Base-by-base conservation (phyloP, 1,284 basidiomycete genomes). In the Phellopilus nigrolimitatus region DNA sequence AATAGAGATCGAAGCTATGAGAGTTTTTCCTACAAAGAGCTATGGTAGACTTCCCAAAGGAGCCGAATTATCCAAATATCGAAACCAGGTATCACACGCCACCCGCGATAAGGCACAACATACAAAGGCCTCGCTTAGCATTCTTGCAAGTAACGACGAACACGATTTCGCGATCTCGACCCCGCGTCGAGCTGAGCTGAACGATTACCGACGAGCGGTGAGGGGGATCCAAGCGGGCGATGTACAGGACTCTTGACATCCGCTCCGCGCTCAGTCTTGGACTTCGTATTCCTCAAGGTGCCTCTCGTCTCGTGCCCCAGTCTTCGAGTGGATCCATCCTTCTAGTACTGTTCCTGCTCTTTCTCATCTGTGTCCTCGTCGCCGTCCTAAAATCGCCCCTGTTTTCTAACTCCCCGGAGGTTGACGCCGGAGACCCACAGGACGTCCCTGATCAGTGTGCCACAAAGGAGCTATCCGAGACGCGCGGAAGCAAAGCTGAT, bases 161-260 rank as follows among this genome's bases (percentile, higher is more conserved):
- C n/a, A n/a, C n/a, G n/a, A n/a, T 31, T 7, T 47, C 45, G 45
- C 36, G 45, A 13, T 25, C 33, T 6, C 4, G 19, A 37, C 36
- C 33, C 33, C 45, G 45, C 45, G 27, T 24, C 7, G 5, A 37
- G n/a, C 31, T 19, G 37, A 34, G 44, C 44, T 46, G 44, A 31
- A 4, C 28, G 30, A n/a, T 27, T 9, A 22, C 24, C 40, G 40
- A n/a, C 24, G 19, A 10, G 15, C 25, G 44, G n/a, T n/a, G 44
- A 15, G 19, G 24, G 12, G 12, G 9, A 15, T 8, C 6, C 45
- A 38, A 27, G 44, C 25, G 27, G 48, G 48, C 39, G 13, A 50
- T 50, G 48, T 50, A 50, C 30, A 50, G 31, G 40, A 21, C 48
- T 24, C 33, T 50, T 17, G 39, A 50, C 40, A n/a, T 43, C 31